These are phyloP conservation scores for Aureobasidium melanogenum DNA, from an alignment of 2,329 filamentous ascomycete genomes.

Conservation along the genomic window DNA sequence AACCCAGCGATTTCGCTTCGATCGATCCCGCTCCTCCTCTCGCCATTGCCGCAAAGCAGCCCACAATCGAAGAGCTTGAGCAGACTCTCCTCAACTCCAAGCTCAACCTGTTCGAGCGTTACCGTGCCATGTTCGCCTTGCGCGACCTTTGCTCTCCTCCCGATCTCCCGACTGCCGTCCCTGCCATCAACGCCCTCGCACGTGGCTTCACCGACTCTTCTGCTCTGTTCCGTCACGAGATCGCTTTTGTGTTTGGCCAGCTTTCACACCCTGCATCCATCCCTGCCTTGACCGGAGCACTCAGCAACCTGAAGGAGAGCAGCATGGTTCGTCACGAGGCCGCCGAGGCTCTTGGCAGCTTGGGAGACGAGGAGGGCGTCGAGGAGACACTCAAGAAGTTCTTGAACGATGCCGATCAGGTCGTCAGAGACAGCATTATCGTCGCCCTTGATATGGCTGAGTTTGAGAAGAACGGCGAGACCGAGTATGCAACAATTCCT, in stretches of 20 bases:
- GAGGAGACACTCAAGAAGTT: constrained; percentile 77
- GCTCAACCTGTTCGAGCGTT: constrained; percentile 79
- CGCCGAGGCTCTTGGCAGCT: constrained; percentile 86
- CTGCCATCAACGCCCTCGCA: constrained; percentile 79
- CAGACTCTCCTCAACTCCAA: constrained; percentile 68
- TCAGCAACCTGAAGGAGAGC: constrained; percentile 71
- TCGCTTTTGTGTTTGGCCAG: constrained; percentile 97
- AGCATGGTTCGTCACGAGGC: constrained; percentile 98
- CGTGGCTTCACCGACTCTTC: constrained; percentile 78
- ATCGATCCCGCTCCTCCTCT: constrained; percentile 91
- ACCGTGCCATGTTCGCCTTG: constrained; percentile 96
- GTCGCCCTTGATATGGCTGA: constrained; percentile 98
- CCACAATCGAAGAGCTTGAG: constrained; percentile 65
- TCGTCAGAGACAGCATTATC: constrained; percentile 88
- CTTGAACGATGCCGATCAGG: constrained; percentile 80
- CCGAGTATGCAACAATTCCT: constrained; percentile 88
- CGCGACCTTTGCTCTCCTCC: constrained; percentile 91
- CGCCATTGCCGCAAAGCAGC: constrained; percentile 53
- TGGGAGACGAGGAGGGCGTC: constrained; percentile 89
- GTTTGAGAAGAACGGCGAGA: constrained; percentile 80
- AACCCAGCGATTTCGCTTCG: constrained; percentile 77
- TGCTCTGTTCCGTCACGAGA: constrained; percentile 92
- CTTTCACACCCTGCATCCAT: constrained; percentile 95
- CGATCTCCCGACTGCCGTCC: constrained; percentile 76
- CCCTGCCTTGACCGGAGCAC: constrained; percentile 68